Conservation (phyloP, 176 grass and related monocot genomes). For the Musa troglodytarum region DNA sequence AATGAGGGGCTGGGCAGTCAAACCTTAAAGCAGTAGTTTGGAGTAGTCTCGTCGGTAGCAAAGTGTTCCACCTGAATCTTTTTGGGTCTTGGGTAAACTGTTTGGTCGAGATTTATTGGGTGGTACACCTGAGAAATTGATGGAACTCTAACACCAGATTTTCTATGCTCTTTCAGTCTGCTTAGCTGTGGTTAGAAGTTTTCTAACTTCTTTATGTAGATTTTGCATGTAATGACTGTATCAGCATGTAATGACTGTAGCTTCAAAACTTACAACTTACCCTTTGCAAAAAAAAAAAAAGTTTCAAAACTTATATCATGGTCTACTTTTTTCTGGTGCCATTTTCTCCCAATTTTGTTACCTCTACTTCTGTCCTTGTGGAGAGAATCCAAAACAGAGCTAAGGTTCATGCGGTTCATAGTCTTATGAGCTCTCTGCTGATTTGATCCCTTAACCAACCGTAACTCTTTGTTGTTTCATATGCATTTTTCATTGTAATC, state of each 20-base stretch:
- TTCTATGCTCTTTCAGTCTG: no score
- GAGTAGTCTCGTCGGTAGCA: no score
- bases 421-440: neutral
- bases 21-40: neutral
- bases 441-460: neutral
- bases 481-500: neutral
- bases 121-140: no score
- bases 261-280: no score
- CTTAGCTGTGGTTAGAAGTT: neutral
- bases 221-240: neutral
- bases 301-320: no score
- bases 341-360: neutral
- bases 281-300: no score
- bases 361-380: neutral
- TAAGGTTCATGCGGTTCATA: neutral
- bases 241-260: neutral
- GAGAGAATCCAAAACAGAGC: neutral
- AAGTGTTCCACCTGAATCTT: neutral
- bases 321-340: no score
- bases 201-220: neutral
- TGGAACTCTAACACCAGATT: no score
- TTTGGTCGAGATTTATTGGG: neutral
- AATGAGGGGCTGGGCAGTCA: neutral
- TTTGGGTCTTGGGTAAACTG: neutral
- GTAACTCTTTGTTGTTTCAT: neutral